A percentile compares a stretch with the other conserved stretches of the same genome.
Evolutionary conservation across 2,329 filamentous ascomycete species (phyloP).

Genomic region (Parascedosporium putredinis): DNA sequence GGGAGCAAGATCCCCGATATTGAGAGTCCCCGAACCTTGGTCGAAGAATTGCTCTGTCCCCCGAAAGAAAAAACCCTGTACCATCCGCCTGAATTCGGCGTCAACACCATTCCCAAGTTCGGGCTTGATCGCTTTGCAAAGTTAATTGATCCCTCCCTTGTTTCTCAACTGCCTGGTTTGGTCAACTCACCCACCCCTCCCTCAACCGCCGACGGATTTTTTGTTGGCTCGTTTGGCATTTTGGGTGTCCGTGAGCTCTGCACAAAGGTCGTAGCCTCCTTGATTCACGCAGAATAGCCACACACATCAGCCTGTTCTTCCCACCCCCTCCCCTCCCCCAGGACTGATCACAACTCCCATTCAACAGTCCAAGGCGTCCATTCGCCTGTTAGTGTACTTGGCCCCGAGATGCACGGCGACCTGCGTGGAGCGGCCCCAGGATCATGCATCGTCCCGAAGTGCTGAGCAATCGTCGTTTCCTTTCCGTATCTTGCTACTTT

Average conservation of each 20-base stretch:
- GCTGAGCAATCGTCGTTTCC: neutral
- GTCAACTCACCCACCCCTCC: neutral
- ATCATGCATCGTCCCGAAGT: neutral
- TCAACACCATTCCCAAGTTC: neutral
- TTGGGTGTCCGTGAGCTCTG: neutral
- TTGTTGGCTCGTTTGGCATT: conserved; percentile 1
- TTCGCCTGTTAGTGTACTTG: neutral
- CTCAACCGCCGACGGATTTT: neutral
- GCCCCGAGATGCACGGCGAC: neutral
- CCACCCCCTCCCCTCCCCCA: too few relatives aligned
- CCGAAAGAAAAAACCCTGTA: too few relatives aligned
- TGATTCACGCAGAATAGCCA: neutral
- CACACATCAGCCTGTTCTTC: conserved; percentile 4
- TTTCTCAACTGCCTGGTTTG: neutral
- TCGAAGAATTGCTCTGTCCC: too few relatives aligned
- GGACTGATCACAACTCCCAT: too few relatives aligned
- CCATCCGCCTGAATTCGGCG: neutral
- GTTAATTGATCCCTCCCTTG: neutral
- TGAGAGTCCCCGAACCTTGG: too few relatives aligned
- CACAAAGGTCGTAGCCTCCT: neutral
- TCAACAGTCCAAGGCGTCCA: neutral
- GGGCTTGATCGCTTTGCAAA: neutral
- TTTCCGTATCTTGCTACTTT: neutral
- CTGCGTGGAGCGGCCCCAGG: neutral
- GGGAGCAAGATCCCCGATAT: too few relatives aligned